Percentiles rank a stretch among this genome's conserved stretches.
Evolutionary conservation across 768 basidiomycete species (phyloP).

Genomic region (Mycena filopes): DNA sequence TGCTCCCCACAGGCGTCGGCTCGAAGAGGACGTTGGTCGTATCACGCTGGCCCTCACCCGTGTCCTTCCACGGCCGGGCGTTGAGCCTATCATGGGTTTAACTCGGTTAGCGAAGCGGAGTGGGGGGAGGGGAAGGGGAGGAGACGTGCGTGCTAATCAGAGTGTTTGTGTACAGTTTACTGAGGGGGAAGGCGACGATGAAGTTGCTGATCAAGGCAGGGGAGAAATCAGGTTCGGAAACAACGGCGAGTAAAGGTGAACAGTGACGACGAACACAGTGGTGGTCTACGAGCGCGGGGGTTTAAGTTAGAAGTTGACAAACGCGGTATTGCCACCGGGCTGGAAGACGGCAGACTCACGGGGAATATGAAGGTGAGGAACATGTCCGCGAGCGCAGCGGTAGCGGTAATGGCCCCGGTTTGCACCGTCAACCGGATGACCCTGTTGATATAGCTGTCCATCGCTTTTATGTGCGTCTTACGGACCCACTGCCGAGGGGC

Average conservation of each 20-base stretch:
- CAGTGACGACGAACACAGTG: background rate
- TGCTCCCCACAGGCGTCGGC: background rate
- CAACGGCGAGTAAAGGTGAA: background rate
- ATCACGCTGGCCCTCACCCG: background rate
- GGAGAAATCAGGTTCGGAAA: background rate
- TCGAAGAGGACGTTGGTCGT: conserved; percentile 24
- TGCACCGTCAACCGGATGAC: conserved; percentile 31
- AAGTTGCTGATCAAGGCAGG: too few species aligned
- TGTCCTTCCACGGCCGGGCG: conserved; percentile 29
- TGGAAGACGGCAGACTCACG: too few species aligned
- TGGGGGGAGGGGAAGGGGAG: background rate
- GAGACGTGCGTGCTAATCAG: conserved; percentile 28
- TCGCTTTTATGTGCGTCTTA: conserved; percentile 17
- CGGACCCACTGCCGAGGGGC: conserved; percentile 29
- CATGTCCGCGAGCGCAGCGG: conserved; percentile 21
- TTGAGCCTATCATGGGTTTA: conserved; percentile 13
- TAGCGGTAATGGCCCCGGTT: conserved; percentile 28
- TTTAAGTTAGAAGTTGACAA: background rate
- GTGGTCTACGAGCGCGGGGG: background rate
- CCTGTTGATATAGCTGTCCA: conserved; percentile 28
- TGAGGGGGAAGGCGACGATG: conserved; percentile 26
- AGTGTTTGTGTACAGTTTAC: conserved; percentile 30
- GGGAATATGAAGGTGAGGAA: conserved; percentile 8
- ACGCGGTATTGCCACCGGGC: too few species aligned
- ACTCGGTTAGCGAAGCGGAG: too few species aligned